Conservation (phyloP, 805 yeast genomes). For the Vanderwaltozyma verrucispora region DNA sequence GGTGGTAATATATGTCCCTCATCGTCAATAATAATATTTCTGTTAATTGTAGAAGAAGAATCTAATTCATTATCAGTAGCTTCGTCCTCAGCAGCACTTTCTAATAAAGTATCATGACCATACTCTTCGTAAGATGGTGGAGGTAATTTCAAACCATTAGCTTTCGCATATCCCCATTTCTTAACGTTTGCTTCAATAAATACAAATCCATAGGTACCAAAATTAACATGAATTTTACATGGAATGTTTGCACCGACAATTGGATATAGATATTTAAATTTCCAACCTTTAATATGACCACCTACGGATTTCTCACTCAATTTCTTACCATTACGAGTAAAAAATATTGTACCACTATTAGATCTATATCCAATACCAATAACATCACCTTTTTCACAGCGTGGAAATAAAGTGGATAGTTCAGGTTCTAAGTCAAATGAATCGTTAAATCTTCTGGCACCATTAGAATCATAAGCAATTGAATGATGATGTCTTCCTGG, state of each 20-base stretch:
- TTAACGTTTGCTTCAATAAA: slow-evolving; percentile 88
- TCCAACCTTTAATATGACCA: slow-evolving; percentile 67
- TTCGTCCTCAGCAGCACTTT: slow-evolving; percentile 42
- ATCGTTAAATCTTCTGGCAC: slow-evolving; percentile 68
- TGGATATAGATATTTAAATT: slow-evolving; percentile 67
- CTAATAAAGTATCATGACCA: slow-evolving; percentile 67
- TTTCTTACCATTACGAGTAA: slow-evolving; percentile 90
- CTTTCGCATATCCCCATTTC: slow-evolving; percentile 92
- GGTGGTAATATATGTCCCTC: slow-evolving; percentile 27
- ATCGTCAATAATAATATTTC: not conserved
- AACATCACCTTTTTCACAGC: slow-evolving; percentile 72
- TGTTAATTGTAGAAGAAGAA: not conserved
- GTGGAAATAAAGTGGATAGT: slow-evolving; percentile 47
- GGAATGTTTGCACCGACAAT: slow-evolving; percentile 76
- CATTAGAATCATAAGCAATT: slow-evolving; percentile 78
- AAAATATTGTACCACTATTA: slow-evolving; percentile 76
- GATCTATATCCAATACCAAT: slow-evolving; percentile 86
- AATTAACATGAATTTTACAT: slow-evolving; percentile 74
- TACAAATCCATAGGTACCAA: slow-evolving; percentile 86
- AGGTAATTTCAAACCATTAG: slow-evolving; percentile 79
- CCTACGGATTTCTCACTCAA: slow-evolving; percentile 72
- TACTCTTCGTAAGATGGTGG: slow-evolving; percentile 88
- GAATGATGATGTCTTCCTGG: slow-evolving; percentile 89
- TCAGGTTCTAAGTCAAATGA: slow-evolving; percentile 44
- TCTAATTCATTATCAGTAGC: slow-evolving; percentile 18